Percentiles rank a stretch among this genome's conserved stretches.
phyloP scores from a whole-genome alignment of 805 yeast genomes.

The Wickerhamiella shivajii region DNA sequence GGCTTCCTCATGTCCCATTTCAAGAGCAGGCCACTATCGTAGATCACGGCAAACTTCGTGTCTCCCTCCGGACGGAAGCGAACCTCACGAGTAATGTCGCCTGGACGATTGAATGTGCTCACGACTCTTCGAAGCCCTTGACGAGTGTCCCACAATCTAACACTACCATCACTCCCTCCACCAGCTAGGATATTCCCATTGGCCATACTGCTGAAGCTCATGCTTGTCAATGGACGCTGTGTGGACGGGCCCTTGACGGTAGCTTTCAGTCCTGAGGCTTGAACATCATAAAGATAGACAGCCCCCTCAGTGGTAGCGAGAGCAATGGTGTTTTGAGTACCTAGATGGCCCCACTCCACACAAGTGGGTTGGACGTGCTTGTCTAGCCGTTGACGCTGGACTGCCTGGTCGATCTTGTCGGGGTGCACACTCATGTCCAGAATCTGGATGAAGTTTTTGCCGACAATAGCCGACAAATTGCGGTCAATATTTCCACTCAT shows the following conservation, averaged over 20 bases:
- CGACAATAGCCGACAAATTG: conserved; percentile 19
- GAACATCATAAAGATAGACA: too few species aligned
- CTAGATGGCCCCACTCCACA: conserved; percentile 23
- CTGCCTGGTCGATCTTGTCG: too few species aligned
- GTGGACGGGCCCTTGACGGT: conserved; percentile 21
- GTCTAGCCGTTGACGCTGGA: conserved; percentile 11
- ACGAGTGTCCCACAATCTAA: conserved; percentile 74
- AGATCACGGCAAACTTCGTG: conserved; percentile 55
- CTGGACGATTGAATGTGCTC: conserved; percentile 40
- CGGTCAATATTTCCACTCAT: conserved; percentile 20
- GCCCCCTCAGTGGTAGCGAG: conserved; percentile 3
- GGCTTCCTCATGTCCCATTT: conserved; percentile 76
- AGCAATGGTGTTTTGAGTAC: conserved; percentile 11
- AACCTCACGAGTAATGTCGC: conserved; percentile 54
- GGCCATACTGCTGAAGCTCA: conserved; percentile 6
- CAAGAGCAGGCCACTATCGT: conserved; percentile 78
- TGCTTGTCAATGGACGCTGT: conserved; percentile 26
- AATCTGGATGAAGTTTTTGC: conserved; percentile 17
- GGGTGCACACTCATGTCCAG: conserved; percentile 2
- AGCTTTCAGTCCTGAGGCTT: conserved; percentile 9
- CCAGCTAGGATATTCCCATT: conserved; percentile 44
- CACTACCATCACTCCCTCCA: conserved; percentile 65
- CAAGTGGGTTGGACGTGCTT: conserved; percentile 21
- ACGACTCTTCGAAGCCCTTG: conserved; percentile 31
- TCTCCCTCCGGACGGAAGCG: conserved; percentile 39